These are phyloP conservation scores for Conringia planisiliqua DNA, from an alignment of 345 rosid species.

Conservation along the genomic window DNA sequence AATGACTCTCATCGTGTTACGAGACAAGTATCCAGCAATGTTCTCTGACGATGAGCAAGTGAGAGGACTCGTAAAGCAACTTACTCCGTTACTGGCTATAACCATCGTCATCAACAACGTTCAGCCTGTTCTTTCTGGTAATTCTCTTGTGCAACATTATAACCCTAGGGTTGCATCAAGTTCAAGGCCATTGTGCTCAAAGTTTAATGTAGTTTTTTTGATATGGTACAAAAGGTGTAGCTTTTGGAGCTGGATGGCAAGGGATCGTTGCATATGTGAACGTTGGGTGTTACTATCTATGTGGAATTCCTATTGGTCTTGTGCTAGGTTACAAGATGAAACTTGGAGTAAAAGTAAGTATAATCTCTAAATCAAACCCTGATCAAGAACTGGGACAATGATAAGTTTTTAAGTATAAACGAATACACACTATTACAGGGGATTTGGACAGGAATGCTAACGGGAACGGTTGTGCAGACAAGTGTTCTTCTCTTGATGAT, in stretches of 20 bases:
- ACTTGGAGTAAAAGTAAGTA: conserved; percentile 47
- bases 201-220: too few relatives aligned
- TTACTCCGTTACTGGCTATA: conserved; percentile 58
- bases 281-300: conserved; percentile 56
- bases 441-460: conserved; percentile 52
- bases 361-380: background rate
- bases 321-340: conserved; percentile 49
- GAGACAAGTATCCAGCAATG: conserved; percentile 44
- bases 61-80: conserved; percentile 37
- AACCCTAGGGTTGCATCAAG: background rate
- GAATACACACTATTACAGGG: conserved; percentile 29
- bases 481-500: conserved; percentile 40
- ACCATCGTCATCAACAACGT: conserved; percentile 55
- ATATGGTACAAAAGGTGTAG: conserved; percentile 40
- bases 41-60: conserved; percentile 54
- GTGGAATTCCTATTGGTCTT: conserved; percentile 62
- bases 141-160: background rate
- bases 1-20: conserved; percentile 32
- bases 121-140: conserved; percentile 80
- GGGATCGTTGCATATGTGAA: conserved; percentile 57
- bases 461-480: conserved; percentile 46
- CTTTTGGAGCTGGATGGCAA: conserved; percentile 80
- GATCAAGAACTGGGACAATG: background rate
- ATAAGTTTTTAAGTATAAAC: too few relatives aligned
- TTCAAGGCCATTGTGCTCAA: background rate